These are phyloP conservation scores for Plantago ovata DNA, from an alignment of 257 asterid genomes.

Conservation along the genomic window DNA sequence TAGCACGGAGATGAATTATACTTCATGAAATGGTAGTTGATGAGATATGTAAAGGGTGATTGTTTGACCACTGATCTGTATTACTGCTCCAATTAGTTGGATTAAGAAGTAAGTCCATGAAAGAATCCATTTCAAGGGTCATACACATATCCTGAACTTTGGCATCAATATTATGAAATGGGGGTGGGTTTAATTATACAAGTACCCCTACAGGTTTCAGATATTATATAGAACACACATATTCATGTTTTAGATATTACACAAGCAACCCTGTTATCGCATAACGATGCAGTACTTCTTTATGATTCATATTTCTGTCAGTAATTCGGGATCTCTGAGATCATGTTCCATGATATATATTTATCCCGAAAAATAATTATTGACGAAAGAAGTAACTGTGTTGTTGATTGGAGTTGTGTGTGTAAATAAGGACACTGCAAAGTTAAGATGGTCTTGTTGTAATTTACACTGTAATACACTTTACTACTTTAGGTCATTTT, in stretches of 20 bases:
- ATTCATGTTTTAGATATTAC: neutral
- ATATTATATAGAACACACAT: neutral
- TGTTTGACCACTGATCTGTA: slow-evolving; percentile 24
- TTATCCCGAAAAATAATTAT: no score
- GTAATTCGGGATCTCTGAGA: no score
- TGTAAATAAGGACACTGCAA: no score
- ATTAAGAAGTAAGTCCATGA: slow-evolving; percentile 26
- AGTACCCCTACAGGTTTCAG: neutral
- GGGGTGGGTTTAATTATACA: neutral
- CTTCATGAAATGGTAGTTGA: neutral
- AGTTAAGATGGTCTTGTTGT: no score
- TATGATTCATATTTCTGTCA: no score
- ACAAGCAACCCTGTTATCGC: neutral
- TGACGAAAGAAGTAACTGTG: no score
- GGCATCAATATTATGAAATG: neutral
- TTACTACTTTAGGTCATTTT: no score
- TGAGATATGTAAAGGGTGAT: neutral
- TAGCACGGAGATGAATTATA: no score
- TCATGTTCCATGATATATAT: no score
- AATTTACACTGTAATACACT: no score
- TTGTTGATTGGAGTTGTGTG: no score
- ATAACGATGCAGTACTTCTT: neutral
- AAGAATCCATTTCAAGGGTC: slow-evolving; percentile 20
- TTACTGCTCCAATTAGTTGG: slow-evolving; percentile 16
- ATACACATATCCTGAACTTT: neutral